Percentiles rank a stretch among this genome's conserved stretches.
phyloP scores from a whole-genome alignment of 768 basidiomycete species.

The Baorangia bicolor region DNA sequence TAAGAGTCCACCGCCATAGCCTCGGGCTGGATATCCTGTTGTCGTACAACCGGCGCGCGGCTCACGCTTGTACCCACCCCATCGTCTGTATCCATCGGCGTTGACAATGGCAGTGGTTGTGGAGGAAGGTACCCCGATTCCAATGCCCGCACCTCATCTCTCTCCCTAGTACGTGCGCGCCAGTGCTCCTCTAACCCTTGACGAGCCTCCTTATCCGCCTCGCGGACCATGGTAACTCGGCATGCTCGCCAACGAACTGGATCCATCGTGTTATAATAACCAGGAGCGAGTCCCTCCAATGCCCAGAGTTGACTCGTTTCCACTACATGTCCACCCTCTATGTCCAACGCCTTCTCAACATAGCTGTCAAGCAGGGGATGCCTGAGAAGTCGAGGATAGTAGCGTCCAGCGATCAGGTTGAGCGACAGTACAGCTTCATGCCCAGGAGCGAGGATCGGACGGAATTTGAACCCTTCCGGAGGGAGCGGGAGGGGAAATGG shows the following conservation, averaged over 20 bases:
- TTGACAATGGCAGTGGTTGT: slow-evolving; percentile 2
- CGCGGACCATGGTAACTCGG: slow-evolving; percentile 58
- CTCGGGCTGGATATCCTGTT: slow-evolving; percentile 2
- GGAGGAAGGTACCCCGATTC: slow-evolving; percentile 16
- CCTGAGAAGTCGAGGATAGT: slow-evolving; percentile 69
- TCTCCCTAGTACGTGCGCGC: slow-evolving; percentile 31
- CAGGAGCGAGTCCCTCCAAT: slow-evolving; percentile 67
- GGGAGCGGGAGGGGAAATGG: slow-evolving; percentile 55
- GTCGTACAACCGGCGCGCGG: background rate
- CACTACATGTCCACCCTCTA: slow-evolving; percentile 37
- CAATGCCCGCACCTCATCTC: slow-evolving; percentile 21
- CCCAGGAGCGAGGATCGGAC: slow-evolving; percentile 59
- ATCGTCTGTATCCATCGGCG: background rate
- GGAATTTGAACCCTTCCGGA: slow-evolving; percentile 68
- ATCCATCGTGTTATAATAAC: slow-evolving; percentile 68
- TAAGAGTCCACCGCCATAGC: slow-evolving; percentile 23
- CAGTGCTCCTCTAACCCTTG: slow-evolving; percentile 42
- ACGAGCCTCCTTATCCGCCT: slow-evolving; percentile 53
- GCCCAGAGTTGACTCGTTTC: slow-evolving; percentile 61
- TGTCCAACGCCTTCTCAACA: slow-evolving; percentile 40
- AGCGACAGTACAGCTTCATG: slow-evolving; percentile 68
- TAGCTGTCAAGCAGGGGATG: slow-evolving; percentile 56
- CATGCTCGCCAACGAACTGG: slow-evolving; percentile 55
- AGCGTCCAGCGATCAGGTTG: slow-evolving; percentile 72
- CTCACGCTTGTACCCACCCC: slow-evolving; percentile 1